Evolutionary conservation across 371 early-diverging fungal species (phyloP).

Genomic region (Mortierella sp.): DNA sequence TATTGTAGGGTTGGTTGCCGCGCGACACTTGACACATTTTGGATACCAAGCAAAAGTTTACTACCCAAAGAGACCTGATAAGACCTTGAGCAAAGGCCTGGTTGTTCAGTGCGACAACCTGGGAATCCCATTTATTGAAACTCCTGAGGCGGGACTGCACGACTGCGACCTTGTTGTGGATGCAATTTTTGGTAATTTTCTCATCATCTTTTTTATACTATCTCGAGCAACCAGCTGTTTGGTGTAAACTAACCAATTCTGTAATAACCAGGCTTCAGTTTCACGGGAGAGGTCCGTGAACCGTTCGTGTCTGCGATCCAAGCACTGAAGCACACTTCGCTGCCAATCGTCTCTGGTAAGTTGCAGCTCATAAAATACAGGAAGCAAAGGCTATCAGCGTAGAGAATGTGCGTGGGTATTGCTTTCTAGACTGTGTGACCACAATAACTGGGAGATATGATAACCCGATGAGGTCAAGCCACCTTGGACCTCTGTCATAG

Average conservation of each 20-base stretch:
- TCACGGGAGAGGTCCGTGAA: constrained; percentile 79
- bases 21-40: constrained; percentile 88
- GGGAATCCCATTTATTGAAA: constrained; percentile 69
- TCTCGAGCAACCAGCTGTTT: too few relatives aligned
- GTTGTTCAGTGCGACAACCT: constrained; percentile 76
- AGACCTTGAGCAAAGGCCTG: constrained; percentile 73
- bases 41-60: constrained; percentile 84
- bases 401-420: too few relatives aligned
- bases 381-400: too few relatives aligned
- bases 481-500: too few relatives aligned
- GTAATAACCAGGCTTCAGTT: constrained; percentile 87
- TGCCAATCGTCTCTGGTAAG: constrained; percentile 70
- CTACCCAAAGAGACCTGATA: constrained; percentile 80
- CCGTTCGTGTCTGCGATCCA: constrained; percentile 81
- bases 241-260: too few relatives aligned
- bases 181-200: constrained; percentile 80
- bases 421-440: too few relatives aligned
- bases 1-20: constrained; percentile 87
- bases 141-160: constrained; percentile 47
- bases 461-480: too few relatives aligned
- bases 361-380: too few relatives aligned
- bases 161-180: constrained; percentile 81
- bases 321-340: constrained; percentile 59
- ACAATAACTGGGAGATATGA: too few relatives aligned
- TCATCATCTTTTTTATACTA: background rate